Evolutionary conservation across 208 protist genomes (phyloP), one percentile per base, ranked within the genome.

Genomic region (Acanthamoeba lenticulata): DNA sequence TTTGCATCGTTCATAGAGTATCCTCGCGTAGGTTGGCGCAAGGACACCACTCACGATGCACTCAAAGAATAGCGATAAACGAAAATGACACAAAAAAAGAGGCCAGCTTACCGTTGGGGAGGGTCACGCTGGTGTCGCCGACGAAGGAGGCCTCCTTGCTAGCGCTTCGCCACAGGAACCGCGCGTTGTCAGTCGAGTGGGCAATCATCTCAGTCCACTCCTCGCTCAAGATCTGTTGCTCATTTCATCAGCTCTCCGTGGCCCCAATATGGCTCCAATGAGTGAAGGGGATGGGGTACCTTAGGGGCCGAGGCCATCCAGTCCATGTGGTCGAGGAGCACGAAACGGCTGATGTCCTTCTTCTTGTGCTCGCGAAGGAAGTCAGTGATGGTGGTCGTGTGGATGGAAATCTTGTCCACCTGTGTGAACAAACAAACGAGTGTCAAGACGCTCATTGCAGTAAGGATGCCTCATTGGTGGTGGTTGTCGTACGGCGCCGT

Each of bases 381-480:
- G 2, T 94, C 91, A 24, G 72, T 77, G 72, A 94, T 94, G 91
- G 91, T 94, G 52, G 69, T 88, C 40, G 91, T 94, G 91, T 94
- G 91, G 77, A 94, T 94, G 1, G 91, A 94, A 32, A 94, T 88
- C 52, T 90, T 86, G 55, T 94, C 91, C n/a, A 94, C 89, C 42
- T 60, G 29, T 36, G 19, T 5, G 19, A 74, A 74, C 7, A 74
- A 19, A 74, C 11, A 27, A 19, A 40, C 11, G 19, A n/a, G n/a
- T 19, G 19, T 74, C 7, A 5, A 19, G 5, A 13, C 65, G 65
- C 7, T 5, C 45, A 19, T 5, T 52, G 45, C 9, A 19, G 45
- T 52, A 15, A 19, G 45, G 5, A 15, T 52, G 45, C 15, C 9
- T 52, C 9, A 19, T 5, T 32, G 34, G 5, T 5, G 5, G 29